Evolutionary conservation across 768 basidiomycete genomes (phyloP).

Genomic region (Lactarius evosmus): DNA sequence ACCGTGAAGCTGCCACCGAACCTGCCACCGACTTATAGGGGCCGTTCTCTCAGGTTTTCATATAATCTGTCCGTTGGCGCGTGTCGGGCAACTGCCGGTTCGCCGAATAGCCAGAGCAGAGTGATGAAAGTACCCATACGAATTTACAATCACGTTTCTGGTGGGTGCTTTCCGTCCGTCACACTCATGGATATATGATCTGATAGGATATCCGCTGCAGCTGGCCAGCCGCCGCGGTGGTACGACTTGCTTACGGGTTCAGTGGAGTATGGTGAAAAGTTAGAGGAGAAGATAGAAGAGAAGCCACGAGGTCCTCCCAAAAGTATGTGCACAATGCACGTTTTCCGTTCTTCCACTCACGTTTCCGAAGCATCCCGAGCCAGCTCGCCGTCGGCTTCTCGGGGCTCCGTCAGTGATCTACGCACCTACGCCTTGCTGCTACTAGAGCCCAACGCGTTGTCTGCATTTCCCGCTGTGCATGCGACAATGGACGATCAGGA

Average conservation of each 20-base stretch:
- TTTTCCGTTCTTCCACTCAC: slow-evolving; percentile 9
- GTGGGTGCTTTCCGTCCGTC: slow-evolving; percentile 38
- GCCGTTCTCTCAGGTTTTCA: slow-evolving; percentile 77
- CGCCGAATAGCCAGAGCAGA: slow-evolving; percentile 54
- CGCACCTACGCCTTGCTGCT: slow-evolving; percentile 22
- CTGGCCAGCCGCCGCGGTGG: slow-evolving; percentile 17
- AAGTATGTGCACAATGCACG: slow-evolving; percentile 10
- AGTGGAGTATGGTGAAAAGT: slow-evolving; percentile 13
- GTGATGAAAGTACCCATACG: slow-evolving; percentile 91
- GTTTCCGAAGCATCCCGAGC: slow-evolving; percentile 2
- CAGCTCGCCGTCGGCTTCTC: slow-evolving; percentile 2
- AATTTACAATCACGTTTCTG: slow-evolving; percentile 82
- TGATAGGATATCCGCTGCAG: slow-evolving; percentile 10
- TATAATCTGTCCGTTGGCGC: slow-evolving; percentile 91
- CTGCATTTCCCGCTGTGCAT: slow-evolving; percentile 10
- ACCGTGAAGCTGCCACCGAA: slow-evolving; percentile 67
- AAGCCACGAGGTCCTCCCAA: slow-evolving; percentile 11
- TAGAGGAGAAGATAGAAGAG: slow-evolving; percentile 24
- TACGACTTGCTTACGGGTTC: slow-evolving; percentile 21
- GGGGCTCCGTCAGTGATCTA: slow-evolving; percentile 21
- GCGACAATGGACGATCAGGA: slow-evolving; percentile 27
- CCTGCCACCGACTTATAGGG: slow-evolving; percentile 88
- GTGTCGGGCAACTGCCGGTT: slow-evolving; percentile 54
- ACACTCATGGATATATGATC: not conserved
- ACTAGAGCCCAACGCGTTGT: slow-evolving; percentile 22